Evolutionary conservation across 1,139 yeast genomes (phyloP).

Genomic region (Taphrina communis): DNA sequence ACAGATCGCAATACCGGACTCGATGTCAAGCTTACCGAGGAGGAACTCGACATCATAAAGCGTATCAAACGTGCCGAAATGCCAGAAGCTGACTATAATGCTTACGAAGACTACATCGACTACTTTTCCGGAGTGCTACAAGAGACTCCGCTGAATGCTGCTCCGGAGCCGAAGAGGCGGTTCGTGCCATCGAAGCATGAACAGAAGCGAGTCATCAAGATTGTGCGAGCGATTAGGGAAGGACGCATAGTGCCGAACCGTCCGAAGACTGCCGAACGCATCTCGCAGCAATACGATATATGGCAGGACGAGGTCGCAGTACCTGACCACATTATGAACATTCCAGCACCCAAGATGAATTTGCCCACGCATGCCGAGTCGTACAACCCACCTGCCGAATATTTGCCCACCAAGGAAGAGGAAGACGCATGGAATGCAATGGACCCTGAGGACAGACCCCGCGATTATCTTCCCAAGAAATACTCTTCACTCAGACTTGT

Average conservation of each 20-base stretch:
- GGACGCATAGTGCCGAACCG: constrained; percentile 86
- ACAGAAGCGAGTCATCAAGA: constrained; percentile 82
- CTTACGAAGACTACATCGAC: constrained; percentile 91
- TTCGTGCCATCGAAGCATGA: constrained; percentile 96
- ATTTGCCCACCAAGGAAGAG: constrained; percentile 80
- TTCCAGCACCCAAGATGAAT: constrained; percentile 91
- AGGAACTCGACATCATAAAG: constrained; percentile 85
- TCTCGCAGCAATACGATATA: constrained; percentile 62
- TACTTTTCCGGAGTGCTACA: constrained; percentile 90
- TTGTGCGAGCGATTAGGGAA: constrained; percentile 93
- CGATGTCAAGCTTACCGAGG: constrained; percentile 81
- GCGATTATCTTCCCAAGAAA: constrained; percentile 74
- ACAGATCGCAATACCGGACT: constrained; percentile 88
- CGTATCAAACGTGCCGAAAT: constrained; percentile 85
- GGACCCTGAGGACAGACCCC: constrained; percentile 71
- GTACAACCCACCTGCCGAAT: constrained; percentile 97
- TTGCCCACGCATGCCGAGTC: constrained; percentile 98
- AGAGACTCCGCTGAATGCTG: constrained; percentile 89
- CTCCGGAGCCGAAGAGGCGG: constrained; percentile 96
- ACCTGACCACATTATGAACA: constrained; percentile 80
- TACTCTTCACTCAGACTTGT: constrained; percentile 83
- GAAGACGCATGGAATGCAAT: constrained; percentile 69
- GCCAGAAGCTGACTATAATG: constrained; percentile 79
- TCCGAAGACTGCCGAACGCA: constrained; percentile 56
- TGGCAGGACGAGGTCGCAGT: constrained; percentile 70